phyloP scores from a whole-genome alignment of 164 flowering plant genomes.

The Berberis vulgaris region DNA sequence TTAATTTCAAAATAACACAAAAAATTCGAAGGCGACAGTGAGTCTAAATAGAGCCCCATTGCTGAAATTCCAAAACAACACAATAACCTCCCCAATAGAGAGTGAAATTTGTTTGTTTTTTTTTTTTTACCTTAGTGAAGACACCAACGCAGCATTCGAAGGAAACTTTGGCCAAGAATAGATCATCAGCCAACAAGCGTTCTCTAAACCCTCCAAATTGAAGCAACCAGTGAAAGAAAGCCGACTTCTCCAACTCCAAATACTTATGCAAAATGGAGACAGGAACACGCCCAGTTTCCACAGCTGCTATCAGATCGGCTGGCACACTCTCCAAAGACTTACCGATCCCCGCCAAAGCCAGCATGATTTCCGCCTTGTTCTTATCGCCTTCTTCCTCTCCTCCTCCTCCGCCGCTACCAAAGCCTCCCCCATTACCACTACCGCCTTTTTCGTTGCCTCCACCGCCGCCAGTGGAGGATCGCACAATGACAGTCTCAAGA shows the following conservation, averaged over 20 bases:
- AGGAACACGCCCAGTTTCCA: slow-evolving; percentile 52
- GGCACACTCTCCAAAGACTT: slow-evolving; percentile 53
- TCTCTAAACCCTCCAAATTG: slow-evolving; percentile 55
- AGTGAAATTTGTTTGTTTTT: too few species aligned
- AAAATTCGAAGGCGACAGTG: too few species aligned
- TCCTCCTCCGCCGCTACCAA: slow-evolving; percentile 15
- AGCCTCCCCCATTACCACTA: background rate
- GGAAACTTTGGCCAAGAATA: slow-evolving; percentile 53
- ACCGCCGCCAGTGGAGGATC: slow-evolving; percentile 5
- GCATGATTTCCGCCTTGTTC: slow-evolving; percentile 45
- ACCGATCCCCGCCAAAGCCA: slow-evolving; percentile 49
- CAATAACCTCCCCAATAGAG: background rate
- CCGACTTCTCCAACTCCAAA: slow-evolving; percentile 46
- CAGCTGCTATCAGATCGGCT: slow-evolving; percentile 69
- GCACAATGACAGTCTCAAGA: slow-evolving; percentile 1
- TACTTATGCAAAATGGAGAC: slow-evolving; percentile 49
- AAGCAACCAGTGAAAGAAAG: slow-evolving; percentile 43
- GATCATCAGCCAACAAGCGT: slow-evolving; percentile 57
- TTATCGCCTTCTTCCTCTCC: slow-evolving; percentile 29
- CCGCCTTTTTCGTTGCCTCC: too few species aligned
- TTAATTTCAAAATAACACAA: too few species aligned
- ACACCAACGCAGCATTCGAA: slow-evolving; percentile 64
- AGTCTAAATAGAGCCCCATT: too few species aligned
- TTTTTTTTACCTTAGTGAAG: slow-evolving; percentile 43
- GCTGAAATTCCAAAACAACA: background rate